Base-by-base conservation (phyloP, 805 yeast genomes). In the Saccharomycopsis sp. region DNA sequence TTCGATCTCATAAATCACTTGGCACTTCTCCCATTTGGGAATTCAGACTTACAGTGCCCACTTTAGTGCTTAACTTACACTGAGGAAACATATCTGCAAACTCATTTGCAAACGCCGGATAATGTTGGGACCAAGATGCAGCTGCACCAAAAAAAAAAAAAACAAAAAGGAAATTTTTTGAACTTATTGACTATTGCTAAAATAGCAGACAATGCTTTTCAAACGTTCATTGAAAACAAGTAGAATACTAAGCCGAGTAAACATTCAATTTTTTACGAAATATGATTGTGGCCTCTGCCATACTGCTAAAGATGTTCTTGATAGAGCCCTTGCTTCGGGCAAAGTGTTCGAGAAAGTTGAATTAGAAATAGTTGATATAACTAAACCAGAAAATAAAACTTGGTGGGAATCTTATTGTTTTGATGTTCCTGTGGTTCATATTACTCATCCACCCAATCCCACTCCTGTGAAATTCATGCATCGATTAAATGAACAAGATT, bases 361-460 rank as follows among this genome's bases (percentile, higher is more conserved):
- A 5, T 57, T 77, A 42, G 59, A 62, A 2, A 61, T 66, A 9
- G 63, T 80, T 3, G 85, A 84, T 56, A 83, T 84, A 26, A 74
- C 74, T 59, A 65, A 69, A 22, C 76, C 77, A 0, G 71, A 72
- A 43, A 79, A 83, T 55, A 65, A 72, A 39, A 65, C 69, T 39
- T 82, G 86, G 80, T 81, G 79, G 70, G 85, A 81, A 8, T 31
- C 11, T 37, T 28, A 48, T 41, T 77, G 88, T 53, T 82, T 77
- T 57, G 94, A 84, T 56, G 81, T 84, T 4, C 94, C 94, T 0
- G 94, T 84, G 0, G 56, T 84, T 34, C 89, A 84, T 57, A 67
- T 84, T 6, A 80, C 79, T 53, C 65, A 78, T 47, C 63, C 57
- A 1, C 20, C 19, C 17, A 8, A 31, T 14, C 9, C 5, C 9